Evolutionary conservation across 352 stramenopile species (phyloP), one percentile per base, ranked within the genome.

Genomic region (Phytophthora hybrid): DNA sequence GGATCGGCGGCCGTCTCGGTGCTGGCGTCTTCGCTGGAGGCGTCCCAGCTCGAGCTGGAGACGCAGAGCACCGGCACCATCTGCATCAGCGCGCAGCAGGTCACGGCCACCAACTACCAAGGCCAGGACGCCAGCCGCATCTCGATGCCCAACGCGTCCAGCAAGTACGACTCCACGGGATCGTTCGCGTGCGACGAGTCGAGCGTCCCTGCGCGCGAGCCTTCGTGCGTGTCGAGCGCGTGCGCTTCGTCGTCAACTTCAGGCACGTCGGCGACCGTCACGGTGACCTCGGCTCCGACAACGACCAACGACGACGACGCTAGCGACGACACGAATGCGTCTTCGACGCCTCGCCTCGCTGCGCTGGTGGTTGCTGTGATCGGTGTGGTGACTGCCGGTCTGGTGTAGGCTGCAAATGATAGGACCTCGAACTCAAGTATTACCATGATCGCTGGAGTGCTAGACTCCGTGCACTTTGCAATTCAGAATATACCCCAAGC

Each of bases 81-180:
- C 44, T 83, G 77, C 56, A 68, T 75, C 56, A 53, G 32, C 34
- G 62, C 66, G 14, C 5, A 63, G 26, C 41, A 67, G 13, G 67
- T 81, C 31, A 78, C 64, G 29, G 61, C 65, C 21, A 63, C 46
- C 29, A 72, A 67, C 47, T 75, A 78, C 34, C 56, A 81, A 19
- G 66, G 68, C 10, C 26, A 76, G 19, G 53, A 52, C 9, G 53
- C 52, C 10, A 81, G 74, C 44, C 59, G 53, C 13, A 78, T 84
- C 39, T 84, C 77, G 16, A 71, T 84, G 63, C 77, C 77, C 32
- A 79, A 80, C 23, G 66, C 77, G 2, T 56, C 64, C 51, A 70
- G 39, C 64, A 81, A 81, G 67, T 67, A 78, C 61, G 54, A 32
- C 14, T 70, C 74, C 13, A 81, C 74, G 0, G 77, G 77, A 11